Conservation (phyloP, 1,284 basidiomycete genomes). For the Ceratorhiza oryzae-sativae region DNA sequence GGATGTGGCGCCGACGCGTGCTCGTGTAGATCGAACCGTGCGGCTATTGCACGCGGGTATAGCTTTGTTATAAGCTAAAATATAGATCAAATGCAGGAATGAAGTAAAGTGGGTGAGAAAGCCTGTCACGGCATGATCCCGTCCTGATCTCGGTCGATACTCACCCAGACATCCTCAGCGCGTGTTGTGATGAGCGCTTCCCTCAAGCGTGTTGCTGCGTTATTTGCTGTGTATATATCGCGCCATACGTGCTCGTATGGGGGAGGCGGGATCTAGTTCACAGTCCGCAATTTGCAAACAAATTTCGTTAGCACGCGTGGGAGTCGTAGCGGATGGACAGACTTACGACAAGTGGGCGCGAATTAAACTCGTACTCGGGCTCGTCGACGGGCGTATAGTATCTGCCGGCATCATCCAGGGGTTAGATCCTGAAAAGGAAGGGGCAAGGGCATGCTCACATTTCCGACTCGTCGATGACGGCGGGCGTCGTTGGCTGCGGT, state of each 20-base stretch:
- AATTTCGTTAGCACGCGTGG: not conserved
- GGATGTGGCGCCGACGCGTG: not conserved
- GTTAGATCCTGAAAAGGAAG: slow-evolving; percentile 28
- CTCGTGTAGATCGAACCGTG: slow-evolving; percentile 29
- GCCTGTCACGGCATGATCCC: slow-evolving; percentile 9
- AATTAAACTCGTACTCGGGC: slow-evolving; percentile 7
- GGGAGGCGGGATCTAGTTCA: slow-evolving; percentile 29
- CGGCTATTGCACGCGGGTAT: slow-evolving; percentile 21
- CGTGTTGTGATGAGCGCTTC: slow-evolving; percentile 8
- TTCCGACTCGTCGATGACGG: slow-evolving; percentile 22
- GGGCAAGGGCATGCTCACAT: slow-evolving; percentile 31
- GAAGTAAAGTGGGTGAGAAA: slow-evolving; percentile 37
- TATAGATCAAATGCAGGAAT: not conserved
- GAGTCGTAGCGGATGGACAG: not conserved
- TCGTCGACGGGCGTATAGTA: slow-evolving; percentile 10
- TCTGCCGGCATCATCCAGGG: slow-evolving; percentile 16
- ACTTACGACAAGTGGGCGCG: slow-evolving; percentile 29
- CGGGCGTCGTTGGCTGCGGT: slow-evolving; percentile 27
- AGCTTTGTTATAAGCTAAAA: slow-evolving; percentile 17
- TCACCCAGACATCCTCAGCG: slow-evolving; percentile 27
- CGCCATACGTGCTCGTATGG: slow-evolving; percentile 30
- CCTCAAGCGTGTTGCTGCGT: not conserved
- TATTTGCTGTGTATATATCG: slow-evolving; percentile 26
- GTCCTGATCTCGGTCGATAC: not conserved
- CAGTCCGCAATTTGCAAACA: slow-evolving; percentile 4